A percentile compares a stretch with the other conserved stretches of the same genome.
phyloP scores from a whole-genome alignment of 1,139 yeast genomes.

The Geotrichum citri-aurantii region DNA sequence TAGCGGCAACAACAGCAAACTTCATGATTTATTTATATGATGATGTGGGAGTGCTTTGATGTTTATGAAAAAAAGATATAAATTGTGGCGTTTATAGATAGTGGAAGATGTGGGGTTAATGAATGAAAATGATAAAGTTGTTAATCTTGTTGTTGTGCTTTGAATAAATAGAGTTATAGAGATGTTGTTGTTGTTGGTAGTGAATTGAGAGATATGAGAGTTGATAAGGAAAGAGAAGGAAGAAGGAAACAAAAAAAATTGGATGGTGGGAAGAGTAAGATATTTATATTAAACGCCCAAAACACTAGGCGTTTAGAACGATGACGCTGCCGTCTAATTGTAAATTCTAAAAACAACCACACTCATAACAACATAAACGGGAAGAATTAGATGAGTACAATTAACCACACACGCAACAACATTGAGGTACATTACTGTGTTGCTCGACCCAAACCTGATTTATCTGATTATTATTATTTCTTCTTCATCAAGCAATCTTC shows the following conservation, averaged over 20 bases:
- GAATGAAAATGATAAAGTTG: not conserved
- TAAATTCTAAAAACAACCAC: not conserved
- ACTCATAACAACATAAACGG: not conserved
- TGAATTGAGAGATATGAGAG: not conserved
- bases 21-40: constrained; percentile 30
- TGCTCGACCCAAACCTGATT: not conserved
- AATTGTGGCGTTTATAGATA: not conserved
- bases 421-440: not conserved
- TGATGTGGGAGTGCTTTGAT: not conserved
- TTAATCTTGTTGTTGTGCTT: not conserved
- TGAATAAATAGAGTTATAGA: not conserved
- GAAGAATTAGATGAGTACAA: too few species aligned
- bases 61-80: not conserved
- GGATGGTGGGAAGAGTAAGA: not conserved
- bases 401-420: not conserved
- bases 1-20: constrained; percentile 32
- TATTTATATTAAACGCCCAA: not conserved
- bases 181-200: not conserved
- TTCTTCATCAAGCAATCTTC: not conserved
- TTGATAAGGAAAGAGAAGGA: not conserved
- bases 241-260: not conserved
- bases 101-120: not conserved
- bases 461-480: too few species aligned
- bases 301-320: not conserved
- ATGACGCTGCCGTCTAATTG: not conserved